Evolutionary conservation across 768 basidiomycete genomes (phyloP).

Genomic region (Clathrus columnatus): DNA sequence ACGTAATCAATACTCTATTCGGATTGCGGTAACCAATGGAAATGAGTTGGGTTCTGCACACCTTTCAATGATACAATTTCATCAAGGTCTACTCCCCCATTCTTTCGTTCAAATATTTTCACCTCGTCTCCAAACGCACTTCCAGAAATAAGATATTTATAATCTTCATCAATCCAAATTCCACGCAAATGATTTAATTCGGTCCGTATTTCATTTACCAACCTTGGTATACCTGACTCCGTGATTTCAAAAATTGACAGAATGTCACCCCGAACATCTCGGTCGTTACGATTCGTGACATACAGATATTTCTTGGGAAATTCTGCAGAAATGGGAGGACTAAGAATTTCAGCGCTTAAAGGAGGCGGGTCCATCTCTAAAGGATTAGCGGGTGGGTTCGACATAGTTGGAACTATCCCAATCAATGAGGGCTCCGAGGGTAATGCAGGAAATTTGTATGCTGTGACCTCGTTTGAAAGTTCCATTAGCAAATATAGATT

Average conservation of each 20-base stretch:
- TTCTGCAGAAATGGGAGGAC: slow-evolving; percentile 42
- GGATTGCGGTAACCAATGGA: slow-evolving; percentile 4
- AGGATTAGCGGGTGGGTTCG: slow-evolving; percentile 25
- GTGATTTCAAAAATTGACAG: slow-evolving; percentile 59
- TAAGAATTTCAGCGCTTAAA: slow-evolving; percentile 60
- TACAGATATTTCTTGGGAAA: slow-evolving; percentile 54
- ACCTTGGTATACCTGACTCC: slow-evolving; percentile 26
- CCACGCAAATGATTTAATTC: slow-evolving; percentile 65
- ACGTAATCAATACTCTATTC: background rate
- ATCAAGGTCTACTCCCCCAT: slow-evolving; percentile 48
- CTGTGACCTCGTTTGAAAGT: slow-evolving; percentile 47
- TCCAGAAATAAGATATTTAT: slow-evolving; percentile 54
- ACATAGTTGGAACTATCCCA: slow-evolving; percentile 39
- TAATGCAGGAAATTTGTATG: slow-evolving; percentile 42
- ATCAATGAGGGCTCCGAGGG: slow-evolving; percentile 30
- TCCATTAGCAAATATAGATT: slow-evolving; percentile 62
- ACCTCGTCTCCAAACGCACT: slow-evolving; percentile 57
- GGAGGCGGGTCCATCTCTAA: slow-evolving; percentile 1
- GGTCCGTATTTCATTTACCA: slow-evolving; percentile 55
- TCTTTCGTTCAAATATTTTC: slow-evolving; percentile 59
- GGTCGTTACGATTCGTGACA: slow-evolving; percentile 68
- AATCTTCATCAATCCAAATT: slow-evolving; percentile 47
- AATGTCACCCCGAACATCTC: slow-evolving; percentile 58
- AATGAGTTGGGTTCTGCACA: slow-evolving; percentile 4
- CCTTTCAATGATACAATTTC: slow-evolving; percentile 31